Percentiles rank a stretch among this genome's conserved stretches.
Conservation (phyloP, 805 yeast genomes). For the Ogataea sp. region DNA sequence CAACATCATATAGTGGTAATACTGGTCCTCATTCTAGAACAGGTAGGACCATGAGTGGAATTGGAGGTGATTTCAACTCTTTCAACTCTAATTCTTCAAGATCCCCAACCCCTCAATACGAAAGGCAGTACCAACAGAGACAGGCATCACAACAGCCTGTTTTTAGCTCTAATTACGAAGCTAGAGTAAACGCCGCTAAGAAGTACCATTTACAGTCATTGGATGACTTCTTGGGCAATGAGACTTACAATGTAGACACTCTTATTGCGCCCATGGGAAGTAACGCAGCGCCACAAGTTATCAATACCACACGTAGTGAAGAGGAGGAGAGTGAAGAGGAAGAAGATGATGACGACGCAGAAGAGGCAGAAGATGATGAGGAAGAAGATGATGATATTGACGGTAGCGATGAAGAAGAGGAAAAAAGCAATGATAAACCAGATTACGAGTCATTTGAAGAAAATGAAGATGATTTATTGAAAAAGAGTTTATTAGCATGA, state of each 20-base stretch:
- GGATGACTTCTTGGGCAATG: slow-evolving; percentile 65
- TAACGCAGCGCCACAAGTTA: too few relatives aligned
- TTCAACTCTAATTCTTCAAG: not conserved
- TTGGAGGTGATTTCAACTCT: not conserved
- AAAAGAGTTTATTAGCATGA: not conserved
- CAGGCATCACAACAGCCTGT: not conserved
- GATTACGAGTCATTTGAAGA: not conserved
- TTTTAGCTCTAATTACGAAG: not conserved
- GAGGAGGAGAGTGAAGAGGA: slow-evolving; percentile 19
- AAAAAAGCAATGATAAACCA: slow-evolving; percentile 1
- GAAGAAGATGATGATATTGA: slow-evolving; percentile 25
- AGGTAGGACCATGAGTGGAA: not conserved
- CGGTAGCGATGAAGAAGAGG: slow-evolving; percentile 24
- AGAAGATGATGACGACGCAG: slow-evolving; percentile 18
- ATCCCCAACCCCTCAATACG: slow-evolving; percentile 9
- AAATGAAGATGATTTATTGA: not conserved
- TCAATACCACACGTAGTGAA: too few relatives aligned
- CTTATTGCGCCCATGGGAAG: slow-evolving; percentile 18
- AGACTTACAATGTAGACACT: slow-evolving; percentile 9
- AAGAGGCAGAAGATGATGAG: slow-evolving; percentile 23
- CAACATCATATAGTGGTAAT: slow-evolving; percentile 10
- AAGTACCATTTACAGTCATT: slow-evolving; percentile 63
- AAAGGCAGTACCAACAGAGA: not conserved
- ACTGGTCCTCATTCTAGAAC: not conserved
- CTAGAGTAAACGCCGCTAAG: slow-evolving; percentile 16